Evolutionary conservation across 345 rosid genomes (phyloP), one percentile per base, ranked within the genome.

Genomic region (Salix caprea): DNA sequence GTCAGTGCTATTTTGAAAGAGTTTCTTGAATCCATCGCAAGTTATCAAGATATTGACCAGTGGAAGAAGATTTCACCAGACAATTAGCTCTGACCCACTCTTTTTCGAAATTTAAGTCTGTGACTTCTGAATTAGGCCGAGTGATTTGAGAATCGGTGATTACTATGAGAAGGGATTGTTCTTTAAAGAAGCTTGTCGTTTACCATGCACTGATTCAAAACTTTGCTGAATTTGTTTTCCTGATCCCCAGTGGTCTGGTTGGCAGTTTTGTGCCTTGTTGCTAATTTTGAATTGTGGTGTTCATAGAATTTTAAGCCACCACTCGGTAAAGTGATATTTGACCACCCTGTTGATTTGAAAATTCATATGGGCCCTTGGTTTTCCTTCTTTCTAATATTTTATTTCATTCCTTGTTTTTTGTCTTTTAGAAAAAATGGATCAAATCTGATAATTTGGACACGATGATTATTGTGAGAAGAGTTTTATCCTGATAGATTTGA

Each of bases 181-280:
- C 64, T 23, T 58, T 23, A 58, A n/a, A 58, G 62, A n/a, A 23
- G 24, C 24, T 58, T 10, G 28, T 58, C 13, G 14, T 58, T 23
- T 23, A 58, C 64, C 28, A 10, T n/a, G 26, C 13, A 58, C 26
- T 24, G 1, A 58, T 58, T 23, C 28, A 23, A 24, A 58, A 58
- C 28, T 9, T 58, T 26, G 12, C 64, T 58, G 64, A 58, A 58
- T 58, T 3, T 24, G 11, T 24, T 58, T n/a, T 12, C 64, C 1
- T 23, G 64, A 24, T 58, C 64, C 11, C 64, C 11, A 58, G 15
- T 58, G 13, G 11, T 5, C 64, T 58, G 64, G 64, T 23, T 58
- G 64, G 64, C 64, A 58, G 62, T 58, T 58, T 58, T 23, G 28
- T n/a, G 64, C 24, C 64, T 58, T 14, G 50, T 67, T 80, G 72